Conservation (phyloP, 352 stramenopile species). For the Phytopythium boreale region DNA sequence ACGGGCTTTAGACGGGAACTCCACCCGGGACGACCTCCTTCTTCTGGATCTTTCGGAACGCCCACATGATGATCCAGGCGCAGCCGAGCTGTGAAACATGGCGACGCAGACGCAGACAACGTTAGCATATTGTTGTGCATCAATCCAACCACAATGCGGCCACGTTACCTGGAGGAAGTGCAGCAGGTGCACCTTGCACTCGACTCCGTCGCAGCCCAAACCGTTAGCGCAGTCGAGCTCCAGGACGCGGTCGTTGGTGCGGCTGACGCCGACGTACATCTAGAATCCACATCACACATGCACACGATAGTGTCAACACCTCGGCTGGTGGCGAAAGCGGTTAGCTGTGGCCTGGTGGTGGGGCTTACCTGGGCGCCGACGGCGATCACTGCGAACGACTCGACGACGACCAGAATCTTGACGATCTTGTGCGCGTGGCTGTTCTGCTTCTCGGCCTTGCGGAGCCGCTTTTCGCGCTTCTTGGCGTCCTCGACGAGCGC, state of each 20-base stretch:
- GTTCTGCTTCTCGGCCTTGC: constrained; percentile 11
- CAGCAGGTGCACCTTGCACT: constrained; percentile 22
- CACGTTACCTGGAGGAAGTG: constrained; percentile 25
- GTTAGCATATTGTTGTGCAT: too few relatives aligned
- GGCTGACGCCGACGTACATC: constrained; percentile 27
- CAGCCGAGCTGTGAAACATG: constrained; percentile 11
- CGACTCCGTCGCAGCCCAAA: constrained; percentile 34
- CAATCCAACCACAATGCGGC: too few relatives aligned
- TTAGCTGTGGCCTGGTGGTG: too few relatives aligned
- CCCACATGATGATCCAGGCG: constrained; percentile 35
- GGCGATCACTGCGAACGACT: constrained; percentile 20
- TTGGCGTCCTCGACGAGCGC: constrained; percentile 16
- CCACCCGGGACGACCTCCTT: constrained; percentile 29
- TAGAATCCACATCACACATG: constrained; percentile 1
- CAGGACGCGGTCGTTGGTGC: constrained; percentile 7
- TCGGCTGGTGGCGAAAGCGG: not conserved
- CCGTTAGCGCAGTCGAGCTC: constrained; percentile 61
- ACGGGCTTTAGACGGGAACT: not conserved
- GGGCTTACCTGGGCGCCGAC: constrained; percentile 23
- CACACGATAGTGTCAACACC: too few relatives aligned
- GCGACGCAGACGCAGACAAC: not conserved
- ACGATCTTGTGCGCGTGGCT: constrained; percentile 25
- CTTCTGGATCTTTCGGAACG: constrained; percentile 38
- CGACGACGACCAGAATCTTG: constrained; percentile 23
- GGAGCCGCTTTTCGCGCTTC: constrained; percentile 7